A percentile compares a stretch with the other conserved stretches of the same genome.
phyloP scores from a whole-genome alignment of 1,284 basidiomycete species.

The Trametes versicolor region DNA sequence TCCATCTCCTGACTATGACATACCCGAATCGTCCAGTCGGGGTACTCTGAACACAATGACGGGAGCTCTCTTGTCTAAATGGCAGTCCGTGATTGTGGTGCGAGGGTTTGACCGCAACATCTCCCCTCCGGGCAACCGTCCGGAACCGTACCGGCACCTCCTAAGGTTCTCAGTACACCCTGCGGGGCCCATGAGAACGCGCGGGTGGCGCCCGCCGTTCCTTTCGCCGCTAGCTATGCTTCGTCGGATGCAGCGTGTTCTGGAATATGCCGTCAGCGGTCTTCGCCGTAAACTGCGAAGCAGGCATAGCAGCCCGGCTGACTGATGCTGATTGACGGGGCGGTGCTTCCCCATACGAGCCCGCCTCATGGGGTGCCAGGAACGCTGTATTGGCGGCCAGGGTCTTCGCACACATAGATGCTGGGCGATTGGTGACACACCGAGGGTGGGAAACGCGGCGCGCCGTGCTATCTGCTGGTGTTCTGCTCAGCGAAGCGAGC shows the following conservation, averaged over 20 bases:
- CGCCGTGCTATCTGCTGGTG: neutral
- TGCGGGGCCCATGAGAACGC: neutral
- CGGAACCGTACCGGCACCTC: neutral
- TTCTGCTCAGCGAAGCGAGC: neutral
- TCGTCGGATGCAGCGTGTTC: neutral
- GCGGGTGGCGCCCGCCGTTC: neutral
- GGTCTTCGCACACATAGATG: neutral
- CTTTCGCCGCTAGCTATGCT: neutral
- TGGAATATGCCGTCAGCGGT: neutral
- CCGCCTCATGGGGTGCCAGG: conserved; percentile 5
- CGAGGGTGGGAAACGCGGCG: conserved; percentile 2
- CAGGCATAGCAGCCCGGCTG: conserved; percentile 4
- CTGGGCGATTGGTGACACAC: neutral
- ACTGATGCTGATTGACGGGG: conserved; percentile 13
- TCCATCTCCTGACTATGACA: neutral
- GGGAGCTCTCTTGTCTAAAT: neutral
- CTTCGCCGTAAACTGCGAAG: conserved; percentile 4
- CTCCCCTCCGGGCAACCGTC: too few relatives aligned
- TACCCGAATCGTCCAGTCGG: neutral
- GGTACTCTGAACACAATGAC: neutral
- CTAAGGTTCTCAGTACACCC: neutral
- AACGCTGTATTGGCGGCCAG: neutral
- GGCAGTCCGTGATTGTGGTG: neutral
- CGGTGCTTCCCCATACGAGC: conserved; percentile 12
- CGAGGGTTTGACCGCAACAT: neutral